These are phyloP conservation scores for Fraxinus americana DNA, from an alignment of 257 asterid species.

Conservation along the genomic window DNA sequence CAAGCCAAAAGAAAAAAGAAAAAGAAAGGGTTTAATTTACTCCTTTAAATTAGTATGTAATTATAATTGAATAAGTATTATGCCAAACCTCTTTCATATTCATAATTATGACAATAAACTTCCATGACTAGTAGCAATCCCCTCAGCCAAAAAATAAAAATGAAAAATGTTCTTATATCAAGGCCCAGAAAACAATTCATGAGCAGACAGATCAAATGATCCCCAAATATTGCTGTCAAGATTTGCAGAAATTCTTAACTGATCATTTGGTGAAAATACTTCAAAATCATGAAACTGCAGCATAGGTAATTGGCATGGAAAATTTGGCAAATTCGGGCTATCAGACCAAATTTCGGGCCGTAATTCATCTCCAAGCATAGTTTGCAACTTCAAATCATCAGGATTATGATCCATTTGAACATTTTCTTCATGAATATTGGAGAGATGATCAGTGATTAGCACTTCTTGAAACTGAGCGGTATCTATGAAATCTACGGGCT, in stretches of 20 bases:
- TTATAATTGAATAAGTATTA: constrained; percentile 17
- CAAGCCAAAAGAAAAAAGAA: background rate
- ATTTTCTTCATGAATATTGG: constrained; percentile 28
- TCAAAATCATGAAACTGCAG: constrained; percentile 64
- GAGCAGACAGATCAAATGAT: constrained; percentile 61
- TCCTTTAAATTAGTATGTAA: constrained; percentile 23
- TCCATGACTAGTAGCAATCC: constrained; percentile 32
- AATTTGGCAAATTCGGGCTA: constrained; percentile 36
- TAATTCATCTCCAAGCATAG: constrained; percentile 43
- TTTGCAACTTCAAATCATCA: constrained; percentile 42
- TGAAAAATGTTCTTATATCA: constrained; percentile 14
- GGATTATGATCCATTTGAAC: constrained; percentile 42
- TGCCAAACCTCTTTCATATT: constrained; percentile 30
- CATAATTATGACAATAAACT: constrained; percentile 36
- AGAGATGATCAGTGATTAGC: constrained; percentile 23
- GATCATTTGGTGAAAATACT: constrained; percentile 46
- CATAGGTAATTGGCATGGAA: constrained; percentile 37
- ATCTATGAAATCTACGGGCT: constrained; percentile 32
- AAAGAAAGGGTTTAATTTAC: background rate
- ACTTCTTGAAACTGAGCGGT: constrained; percentile 28
- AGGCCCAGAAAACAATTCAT: constrained; percentile 43
- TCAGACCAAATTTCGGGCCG: constrained; percentile 42
- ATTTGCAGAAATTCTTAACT: constrained; percentile 37
- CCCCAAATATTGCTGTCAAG: constrained; percentile 51
- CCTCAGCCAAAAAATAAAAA: background rate